A percentile compares a stretch with the other conserved stretches of the same genome.
phyloP scores from a whole-genome alignment of 495 filamentous ascomycete genomes.

The Hypoxylon crocopeplum region DNA sequence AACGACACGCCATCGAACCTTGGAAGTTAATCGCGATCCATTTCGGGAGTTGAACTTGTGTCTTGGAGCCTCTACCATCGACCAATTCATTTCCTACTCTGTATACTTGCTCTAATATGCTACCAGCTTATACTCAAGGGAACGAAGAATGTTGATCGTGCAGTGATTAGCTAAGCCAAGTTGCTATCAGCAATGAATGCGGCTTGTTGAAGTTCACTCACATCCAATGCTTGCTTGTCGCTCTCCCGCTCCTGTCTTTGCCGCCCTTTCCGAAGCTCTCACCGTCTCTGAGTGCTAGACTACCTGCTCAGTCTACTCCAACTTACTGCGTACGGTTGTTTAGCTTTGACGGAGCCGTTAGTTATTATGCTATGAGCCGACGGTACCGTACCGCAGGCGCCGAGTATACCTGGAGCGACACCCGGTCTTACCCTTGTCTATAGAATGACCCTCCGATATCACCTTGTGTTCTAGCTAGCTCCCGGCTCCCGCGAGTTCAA shows the following conservation, averaged over 20 bases:
- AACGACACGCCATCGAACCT: slow-evolving; percentile 30
- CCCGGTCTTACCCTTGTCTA: slow-evolving; percentile 1
- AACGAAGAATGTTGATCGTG: slow-evolving; percentile 1
- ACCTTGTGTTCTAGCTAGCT: background rate
- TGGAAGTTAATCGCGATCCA: slow-evolving; percentile 22
- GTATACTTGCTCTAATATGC: slow-evolving; percentile 14
- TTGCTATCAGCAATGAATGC: slow-evolving; percentile 6
- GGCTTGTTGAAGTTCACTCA: slow-evolving; percentile 4
- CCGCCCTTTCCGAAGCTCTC: slow-evolving; percentile 9
- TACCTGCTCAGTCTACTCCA: background rate
- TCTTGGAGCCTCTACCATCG: slow-evolving; percentile 1
- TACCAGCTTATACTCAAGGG: background rate
- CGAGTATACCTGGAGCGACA: background rate
- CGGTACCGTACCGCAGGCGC: background rate
- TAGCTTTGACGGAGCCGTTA: background rate
- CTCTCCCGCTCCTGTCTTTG: slow-evolving; percentile 5
- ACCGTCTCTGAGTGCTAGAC: background rate
- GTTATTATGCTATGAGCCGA: slow-evolving; percentile 5
- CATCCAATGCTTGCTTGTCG: slow-evolving; percentile 8
- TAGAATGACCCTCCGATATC: background rate
- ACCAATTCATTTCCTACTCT: slow-evolving; percentile 12
- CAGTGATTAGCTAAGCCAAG: slow-evolving; percentile 11
- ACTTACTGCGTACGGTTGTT: background rate
- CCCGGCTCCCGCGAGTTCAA: slow-evolving; percentile 8
- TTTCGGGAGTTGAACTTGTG: slow-evolving; percentile 1